Evolutionary conservation across 768 basidiomycete genomes (phyloP).

Genomic region (Boletus vermiculosoides): DNA sequence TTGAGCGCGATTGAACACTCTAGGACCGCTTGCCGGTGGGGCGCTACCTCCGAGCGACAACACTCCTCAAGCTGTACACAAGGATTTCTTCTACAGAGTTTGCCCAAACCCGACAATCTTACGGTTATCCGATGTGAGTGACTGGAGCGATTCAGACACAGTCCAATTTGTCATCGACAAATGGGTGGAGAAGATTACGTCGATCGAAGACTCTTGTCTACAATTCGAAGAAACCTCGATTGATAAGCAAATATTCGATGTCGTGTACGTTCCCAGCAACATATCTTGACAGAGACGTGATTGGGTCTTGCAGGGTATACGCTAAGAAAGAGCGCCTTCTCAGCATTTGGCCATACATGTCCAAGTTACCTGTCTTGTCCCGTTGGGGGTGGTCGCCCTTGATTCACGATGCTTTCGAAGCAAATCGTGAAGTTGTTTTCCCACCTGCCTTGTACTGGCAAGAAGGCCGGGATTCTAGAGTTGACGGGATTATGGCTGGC

Average conservation of each 20-base stretch:
- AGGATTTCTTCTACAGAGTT: conserved; percentile 36
- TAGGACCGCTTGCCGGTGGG: conserved; percentile 41
- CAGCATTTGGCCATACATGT: conserved; percentile 34
- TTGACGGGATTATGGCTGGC: conserved; percentile 26
- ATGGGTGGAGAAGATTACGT: conserved; percentile 35
- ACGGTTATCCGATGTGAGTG: conserved; percentile 24
- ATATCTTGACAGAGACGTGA: not conserved
- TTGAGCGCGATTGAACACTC: not conserved
- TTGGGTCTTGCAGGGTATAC: conserved; percentile 25
- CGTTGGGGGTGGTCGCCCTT: conserved; percentile 37
- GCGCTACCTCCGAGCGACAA: conserved; percentile 29
- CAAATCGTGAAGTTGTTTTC: conserved; percentile 18
- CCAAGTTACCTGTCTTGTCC: conserved; percentile 33
- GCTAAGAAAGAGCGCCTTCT: conserved; percentile 30
- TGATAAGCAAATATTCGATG: conserved; percentile 20
- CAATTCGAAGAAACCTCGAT: conserved; percentile 29
- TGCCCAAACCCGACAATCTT: conserved; percentile 39
- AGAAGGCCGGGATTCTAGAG: conserved; percentile 1
- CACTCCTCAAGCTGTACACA: conserved; percentile 35
- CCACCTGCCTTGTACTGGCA: conserved; percentile 15
- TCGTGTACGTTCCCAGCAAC: conserved; percentile 9
- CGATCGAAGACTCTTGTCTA: conserved; percentile 38
- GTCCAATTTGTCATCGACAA: conserved; percentile 32
- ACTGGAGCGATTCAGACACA: conserved; percentile 21
- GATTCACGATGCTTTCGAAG: conserved; percentile 29